Evolutionary conservation across 2,329 filamentous ascomycete species (phyloP), one percentile per base, ranked within the genome.

Genomic region (Fusarium siculi): DNA sequence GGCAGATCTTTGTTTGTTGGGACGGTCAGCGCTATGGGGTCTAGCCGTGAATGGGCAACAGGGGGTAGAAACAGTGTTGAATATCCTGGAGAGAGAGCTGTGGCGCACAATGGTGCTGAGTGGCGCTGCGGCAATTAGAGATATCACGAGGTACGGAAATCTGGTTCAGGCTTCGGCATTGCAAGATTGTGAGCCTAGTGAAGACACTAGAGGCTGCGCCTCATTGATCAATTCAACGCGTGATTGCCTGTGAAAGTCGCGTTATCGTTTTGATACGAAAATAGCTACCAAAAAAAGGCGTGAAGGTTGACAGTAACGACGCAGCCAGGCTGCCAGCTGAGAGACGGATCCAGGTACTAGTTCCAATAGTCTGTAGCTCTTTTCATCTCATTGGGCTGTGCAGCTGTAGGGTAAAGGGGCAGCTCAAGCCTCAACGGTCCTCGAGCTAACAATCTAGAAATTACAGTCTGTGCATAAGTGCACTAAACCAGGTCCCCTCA

Each of bases 401-500:
- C 18, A 15, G 3, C 30, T 36, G 49, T 52, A 36, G 30, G n/a
- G n/a, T 52, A 52, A 11, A 52, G 49, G 49, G 49, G 49, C 25
- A 28, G 7, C 14, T 39, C 50, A 39, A 53, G 47, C 47, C 47
- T 34, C 47, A 52, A 36, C 49, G 18, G 49, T 25, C 49, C 47
- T 15, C 5, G 10, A 7, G 19, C 50, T 40, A 28, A 40, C 4
- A 3, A 16, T n/a, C 9, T 16, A 53, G 50, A 53, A 37, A 53
- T 53, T 21, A 15, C 49, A 12, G 19, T 39, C 34, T 21, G 34
- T 39, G 23, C 50, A 28, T 1, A 5, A 1, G 18, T 9, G 23
- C 7, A 30, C 19, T 10, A 30, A 46, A 5, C 4, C 4, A 25
- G 11, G 11, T 7, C 0, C 8, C 9, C 11, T 9, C 5, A 9